Percentiles rank a stretch among this genome's conserved stretches.
These are phyloP conservation scores for Rhodotorula diobovata DNA, from an alignment of 768 basidiomycete genomes.

Conservation along the genomic window DNA sequence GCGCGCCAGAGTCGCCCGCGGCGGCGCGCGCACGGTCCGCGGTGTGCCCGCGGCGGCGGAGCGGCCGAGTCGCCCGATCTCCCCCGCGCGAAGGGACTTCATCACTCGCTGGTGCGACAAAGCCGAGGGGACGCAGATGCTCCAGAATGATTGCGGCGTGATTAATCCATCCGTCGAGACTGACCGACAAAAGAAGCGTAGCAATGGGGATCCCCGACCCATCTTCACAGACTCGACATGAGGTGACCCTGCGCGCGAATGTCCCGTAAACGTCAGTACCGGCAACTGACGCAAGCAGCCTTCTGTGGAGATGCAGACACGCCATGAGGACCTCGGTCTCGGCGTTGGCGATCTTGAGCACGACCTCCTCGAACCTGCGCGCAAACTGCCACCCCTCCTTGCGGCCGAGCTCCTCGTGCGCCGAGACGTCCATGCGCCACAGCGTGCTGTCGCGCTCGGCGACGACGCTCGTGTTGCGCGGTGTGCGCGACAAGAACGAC, in stretches of 20 bases:
- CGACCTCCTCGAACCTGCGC: constrained; percentile 32
- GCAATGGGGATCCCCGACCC: too few relatives aligned
- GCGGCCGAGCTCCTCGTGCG: constrained; percentile 57
- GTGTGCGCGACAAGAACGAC: constrained; percentile 69
- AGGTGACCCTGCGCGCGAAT: constrained; percentile 19
- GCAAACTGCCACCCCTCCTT: constrained; percentile 35
- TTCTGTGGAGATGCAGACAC: background rate
- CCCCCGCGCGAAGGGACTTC: too few relatives aligned
- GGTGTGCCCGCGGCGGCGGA: too few relatives aligned
- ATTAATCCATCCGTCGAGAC: too few relatives aligned
- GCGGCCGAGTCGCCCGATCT: background rate
- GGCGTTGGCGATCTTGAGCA: constrained; percentile 29
- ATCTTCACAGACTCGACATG: constrained; percentile 3
- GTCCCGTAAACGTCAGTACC: background rate
- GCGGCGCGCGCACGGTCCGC: background rate
- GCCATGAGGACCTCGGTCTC: constrained; percentile 36
- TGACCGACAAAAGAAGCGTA: too few relatives aligned
- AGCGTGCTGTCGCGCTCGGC: constrained; percentile 72
- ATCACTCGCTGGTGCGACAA: too few relatives aligned
- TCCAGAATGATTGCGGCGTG: too few relatives aligned
- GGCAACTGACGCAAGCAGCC: too few relatives aligned
- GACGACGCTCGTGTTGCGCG: constrained; percentile 77
- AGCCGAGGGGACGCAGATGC: too few relatives aligned
- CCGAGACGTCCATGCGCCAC: constrained; percentile 69
- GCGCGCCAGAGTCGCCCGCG: background rate